Percentiles rank a stretch among this genome's conserved stretches.
Evolutionary conservation across 352 stramenopile species (phyloP).

Genomic region (Globisporangium alternatum): DNA sequence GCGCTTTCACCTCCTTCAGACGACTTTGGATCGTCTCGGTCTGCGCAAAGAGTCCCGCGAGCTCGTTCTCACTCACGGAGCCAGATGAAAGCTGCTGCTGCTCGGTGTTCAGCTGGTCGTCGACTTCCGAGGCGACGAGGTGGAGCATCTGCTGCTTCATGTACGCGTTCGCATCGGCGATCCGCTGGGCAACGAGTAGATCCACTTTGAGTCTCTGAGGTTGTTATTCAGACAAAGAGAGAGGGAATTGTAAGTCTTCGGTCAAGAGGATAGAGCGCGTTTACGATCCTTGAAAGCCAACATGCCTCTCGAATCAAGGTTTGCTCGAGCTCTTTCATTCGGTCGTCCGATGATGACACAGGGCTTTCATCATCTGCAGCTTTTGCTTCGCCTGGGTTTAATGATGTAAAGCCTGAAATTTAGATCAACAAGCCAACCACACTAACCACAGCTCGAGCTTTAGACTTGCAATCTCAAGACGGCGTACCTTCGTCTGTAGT

Average conservation of each 20-base stretch:
- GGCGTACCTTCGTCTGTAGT: not conserved
- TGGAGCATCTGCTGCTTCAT: conserved; percentile 72
- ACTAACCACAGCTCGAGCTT: not conserved
- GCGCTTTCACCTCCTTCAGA: conserved; percentile 56
- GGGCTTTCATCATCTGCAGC: not conserved
- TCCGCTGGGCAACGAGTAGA: conserved; percentile 65
- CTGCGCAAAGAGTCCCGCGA: conserved; percentile 43
- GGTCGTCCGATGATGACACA: conserved; percentile 1
- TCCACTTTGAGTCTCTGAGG: conserved; percentile 70
- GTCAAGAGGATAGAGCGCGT: not conserved
- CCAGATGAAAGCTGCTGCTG: not conserved
- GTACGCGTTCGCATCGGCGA: conserved; percentile 51
- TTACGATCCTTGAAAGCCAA: not conserved
- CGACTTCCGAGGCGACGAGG: conserved; percentile 36
- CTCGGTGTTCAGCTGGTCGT: conserved; percentile 18
- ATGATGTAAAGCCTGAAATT: not conserved
- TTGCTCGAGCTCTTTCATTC: conserved; percentile 48
- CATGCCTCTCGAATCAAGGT: conserved; percentile 62
- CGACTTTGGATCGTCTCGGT: conserved; percentile 45
- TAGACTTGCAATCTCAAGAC: not conserved
- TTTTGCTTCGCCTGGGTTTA: conserved; percentile 3
- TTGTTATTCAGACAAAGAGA: not conserved
- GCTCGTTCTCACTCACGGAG: conserved; percentile 34
- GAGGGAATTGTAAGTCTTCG: not conserved
- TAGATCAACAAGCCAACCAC: not conserved